Evolutionary conservation across 345 rosid species (phyloP).

Genomic region (Salix dunnii): DNA sequence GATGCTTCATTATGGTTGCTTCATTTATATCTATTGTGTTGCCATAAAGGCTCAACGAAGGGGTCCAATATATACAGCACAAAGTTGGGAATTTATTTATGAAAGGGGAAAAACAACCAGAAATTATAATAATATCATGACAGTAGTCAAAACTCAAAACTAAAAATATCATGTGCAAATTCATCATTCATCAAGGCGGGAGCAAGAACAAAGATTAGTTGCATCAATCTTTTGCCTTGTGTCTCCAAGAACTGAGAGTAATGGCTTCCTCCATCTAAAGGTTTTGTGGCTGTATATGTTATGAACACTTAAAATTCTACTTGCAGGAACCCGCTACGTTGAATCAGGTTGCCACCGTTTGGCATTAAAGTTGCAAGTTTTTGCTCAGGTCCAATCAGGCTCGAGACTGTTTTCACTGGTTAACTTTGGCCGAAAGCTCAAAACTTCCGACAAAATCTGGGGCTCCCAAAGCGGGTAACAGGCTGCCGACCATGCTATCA

Average conservation of each 20-base stretch:
- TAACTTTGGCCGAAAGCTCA: no score
- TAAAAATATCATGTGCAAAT: background rate
- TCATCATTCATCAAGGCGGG: background rate
- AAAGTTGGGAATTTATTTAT: background rate
- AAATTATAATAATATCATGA: no score
- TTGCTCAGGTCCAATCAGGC: no score
- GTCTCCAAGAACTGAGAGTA: background rate
- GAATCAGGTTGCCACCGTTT: background rate
- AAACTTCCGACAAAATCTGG: no score
- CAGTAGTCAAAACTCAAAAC: no score
- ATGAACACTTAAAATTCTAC: no score
- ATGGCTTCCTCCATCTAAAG: background rate
- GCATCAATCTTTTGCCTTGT: background rate
- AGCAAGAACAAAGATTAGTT: background rate
- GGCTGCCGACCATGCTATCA: no score
- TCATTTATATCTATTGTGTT: background rate
- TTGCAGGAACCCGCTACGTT: background rate
- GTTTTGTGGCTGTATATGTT: background rate
- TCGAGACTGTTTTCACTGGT: no score
- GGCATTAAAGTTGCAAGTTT: background rate
- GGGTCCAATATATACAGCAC: no score
- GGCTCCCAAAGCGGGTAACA: no score
- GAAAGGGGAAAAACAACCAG: no score
- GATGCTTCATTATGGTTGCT: slow-evolving; percentile 16
- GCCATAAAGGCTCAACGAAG: background rate